A percentile compares a stretch with the other conserved stretches of the same genome.
Conservation (phyloP, 768 basidiomycete species). For the Rhizopogon vinicolor region DNA sequence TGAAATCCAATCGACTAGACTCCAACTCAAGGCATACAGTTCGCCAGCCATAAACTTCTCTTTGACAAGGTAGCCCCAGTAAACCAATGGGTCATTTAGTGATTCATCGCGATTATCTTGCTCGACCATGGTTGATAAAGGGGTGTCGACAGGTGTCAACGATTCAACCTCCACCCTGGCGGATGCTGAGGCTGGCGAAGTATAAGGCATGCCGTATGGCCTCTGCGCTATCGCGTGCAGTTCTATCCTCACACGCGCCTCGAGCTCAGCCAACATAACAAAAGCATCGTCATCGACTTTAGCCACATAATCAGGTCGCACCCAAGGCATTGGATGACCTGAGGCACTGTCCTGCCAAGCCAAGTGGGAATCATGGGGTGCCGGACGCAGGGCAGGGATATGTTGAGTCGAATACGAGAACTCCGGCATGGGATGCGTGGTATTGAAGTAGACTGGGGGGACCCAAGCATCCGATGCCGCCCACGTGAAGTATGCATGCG, state of each 20-base stretch:
- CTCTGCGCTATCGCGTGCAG: constrained; percentile 44
- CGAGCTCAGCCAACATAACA: constrained; percentile 91
- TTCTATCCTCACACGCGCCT: constrained; percentile 79
- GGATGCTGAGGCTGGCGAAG: background rate
- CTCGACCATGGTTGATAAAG: background rate
- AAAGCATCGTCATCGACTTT: constrained; percentile 97
- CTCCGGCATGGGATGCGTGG: constrained; percentile 34
- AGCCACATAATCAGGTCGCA: constrained; percentile 85
- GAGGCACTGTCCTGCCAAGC: constrained; percentile 47
- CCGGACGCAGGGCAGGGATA: constrained; percentile 51
- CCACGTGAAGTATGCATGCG: constrained; percentile 90
- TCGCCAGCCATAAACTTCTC: constrained; percentile 96
- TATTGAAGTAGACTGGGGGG: constrained; percentile 62
- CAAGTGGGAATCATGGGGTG: constrained; percentile 65
- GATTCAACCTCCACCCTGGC: background rate
- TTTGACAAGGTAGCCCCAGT: constrained; percentile 90
- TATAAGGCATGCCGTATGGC: constrained; percentile 17
- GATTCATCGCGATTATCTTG: constrained; percentile 6
- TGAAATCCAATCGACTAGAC: constrained; percentile 84
- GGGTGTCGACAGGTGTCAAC: background rate
- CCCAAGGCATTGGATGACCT: constrained; percentile 55
- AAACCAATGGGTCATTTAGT: constrained; percentile 64
- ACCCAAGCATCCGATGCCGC: constrained; percentile 89
- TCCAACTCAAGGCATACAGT: constrained; percentile 85
- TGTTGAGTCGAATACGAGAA: constrained; percentile 69